Evolutionary conservation across 2,329 filamentous ascomycete genomes (phyloP).

Genomic region (Xylaria sp.): DNA sequence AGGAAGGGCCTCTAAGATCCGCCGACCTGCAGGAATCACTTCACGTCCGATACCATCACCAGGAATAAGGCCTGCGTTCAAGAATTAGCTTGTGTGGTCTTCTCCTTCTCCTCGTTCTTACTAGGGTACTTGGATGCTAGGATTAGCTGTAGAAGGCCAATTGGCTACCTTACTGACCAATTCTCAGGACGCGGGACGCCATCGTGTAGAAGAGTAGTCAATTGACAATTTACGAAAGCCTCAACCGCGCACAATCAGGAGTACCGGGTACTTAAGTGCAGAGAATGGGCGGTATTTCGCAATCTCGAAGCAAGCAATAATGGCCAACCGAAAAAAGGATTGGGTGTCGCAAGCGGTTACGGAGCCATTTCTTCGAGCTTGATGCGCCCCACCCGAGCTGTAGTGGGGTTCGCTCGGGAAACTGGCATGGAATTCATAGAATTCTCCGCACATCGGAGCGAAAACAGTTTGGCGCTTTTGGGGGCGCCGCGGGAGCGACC

Average conservation of each 20-base stretch:
- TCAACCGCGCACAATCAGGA: background rate
- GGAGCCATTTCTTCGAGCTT: conserved; percentile 23
- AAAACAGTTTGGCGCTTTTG: conserved; percentile 8
- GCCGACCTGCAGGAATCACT: conserved; percentile 94
- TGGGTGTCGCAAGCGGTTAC: conserved; percentile 29
- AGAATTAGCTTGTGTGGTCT: conserved; percentile 8
- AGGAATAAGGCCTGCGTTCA: conserved; percentile 84
- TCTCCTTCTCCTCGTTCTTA: background rate
- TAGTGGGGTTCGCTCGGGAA: conserved; percentile 30
- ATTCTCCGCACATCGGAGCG: conserved; percentile 33
- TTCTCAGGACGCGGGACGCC: conserved; percentile 74
- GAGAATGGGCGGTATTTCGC: background rate
- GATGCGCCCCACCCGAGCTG: conserved; percentile 21
- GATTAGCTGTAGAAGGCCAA: background rate
- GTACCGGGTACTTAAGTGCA: conserved; percentile 6
- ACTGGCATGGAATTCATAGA: background rate
- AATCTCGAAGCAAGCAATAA: background rate
- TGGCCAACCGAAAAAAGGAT: conserved; percentile 26
- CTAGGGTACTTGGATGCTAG: no score
- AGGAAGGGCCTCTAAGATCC: conserved; percentile 91
- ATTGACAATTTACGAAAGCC: conserved; percentile 42
- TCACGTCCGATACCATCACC: conserved; percentile 98
- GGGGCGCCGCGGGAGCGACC: background rate
- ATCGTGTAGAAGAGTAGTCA: conserved; percentile 55
- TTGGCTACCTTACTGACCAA: conserved; percentile 63